Evolutionary conservation across 768 basidiomycete genomes (phyloP).

Genomic region (Kwoniella mangroviensis): DNA sequence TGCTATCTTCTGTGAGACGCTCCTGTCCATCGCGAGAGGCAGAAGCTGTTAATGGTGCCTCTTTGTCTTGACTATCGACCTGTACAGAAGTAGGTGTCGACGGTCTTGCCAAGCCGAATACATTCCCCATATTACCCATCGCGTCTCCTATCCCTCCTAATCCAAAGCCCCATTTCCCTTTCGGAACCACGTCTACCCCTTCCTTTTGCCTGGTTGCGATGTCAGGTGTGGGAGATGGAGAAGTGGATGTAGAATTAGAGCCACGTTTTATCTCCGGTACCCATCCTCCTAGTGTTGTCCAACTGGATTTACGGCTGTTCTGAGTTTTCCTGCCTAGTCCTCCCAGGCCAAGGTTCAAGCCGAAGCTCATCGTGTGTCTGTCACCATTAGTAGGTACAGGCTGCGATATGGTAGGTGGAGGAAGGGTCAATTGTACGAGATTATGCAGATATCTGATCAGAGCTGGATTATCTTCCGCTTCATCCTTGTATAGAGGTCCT

Average conservation of each 20-base stretch:
- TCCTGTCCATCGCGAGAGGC: background rate
- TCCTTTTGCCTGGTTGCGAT: background rate
- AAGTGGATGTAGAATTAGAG: constrained; percentile 11
- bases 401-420: constrained; percentile 11
- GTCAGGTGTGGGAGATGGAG: background rate
- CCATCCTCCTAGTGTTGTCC: constrained; percentile 39
- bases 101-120: constrained; percentile 26
- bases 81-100: background rate
- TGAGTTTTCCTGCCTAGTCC: constrained; percentile 4
- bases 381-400: constrained; percentile 7
- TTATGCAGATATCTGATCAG: constrained; percentile 31
- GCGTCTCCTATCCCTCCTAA: constrained; percentile 26
- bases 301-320: constrained; percentile 31
- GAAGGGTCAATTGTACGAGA: constrained; percentile 30
- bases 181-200: background rate
- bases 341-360: constrained; percentile 12
- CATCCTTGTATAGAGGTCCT: constrained; percentile 28
- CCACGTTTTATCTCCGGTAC: constrained; percentile 28
- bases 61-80: background rate
- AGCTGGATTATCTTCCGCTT: constrained; percentile 6
- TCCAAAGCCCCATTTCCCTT: constrained; percentile 19
- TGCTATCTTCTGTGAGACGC: background rate
- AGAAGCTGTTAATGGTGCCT: background rate
- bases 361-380: constrained; percentile 27
- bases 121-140: constrained; percentile 34